phyloP scores from a whole-genome alignment of 2,329 filamentous ascomycete genomes.

The Cordyceps cicadae region DNA sequence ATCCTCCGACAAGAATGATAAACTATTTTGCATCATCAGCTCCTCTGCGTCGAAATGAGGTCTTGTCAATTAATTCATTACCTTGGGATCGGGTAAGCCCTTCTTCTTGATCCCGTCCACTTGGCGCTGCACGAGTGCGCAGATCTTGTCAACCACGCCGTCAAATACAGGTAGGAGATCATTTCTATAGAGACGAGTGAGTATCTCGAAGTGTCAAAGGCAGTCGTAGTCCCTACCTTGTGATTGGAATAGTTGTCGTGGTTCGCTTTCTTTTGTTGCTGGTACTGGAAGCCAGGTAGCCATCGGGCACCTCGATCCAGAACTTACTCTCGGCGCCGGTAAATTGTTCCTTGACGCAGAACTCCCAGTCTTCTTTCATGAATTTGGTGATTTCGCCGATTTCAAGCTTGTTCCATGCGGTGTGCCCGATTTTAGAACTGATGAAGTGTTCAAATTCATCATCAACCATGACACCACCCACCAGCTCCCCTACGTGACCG shows the following conservation, averaged over 20 bases:
- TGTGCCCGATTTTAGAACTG: constrained; percentile 13
- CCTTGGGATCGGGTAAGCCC: background rate
- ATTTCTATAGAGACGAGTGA: constrained; percentile 2
- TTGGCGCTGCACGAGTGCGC: constrained; percentile 20
- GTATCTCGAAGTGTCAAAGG: background rate
- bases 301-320: constrained; percentile 16
- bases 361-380: constrained; percentile 19
- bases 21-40: constrained; percentile 19
- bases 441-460: constrained; percentile 26
- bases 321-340: constrained; percentile 13
- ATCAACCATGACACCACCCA: constrained; percentile 33
- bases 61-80: background rate
- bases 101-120: background rate
- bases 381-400: constrained; percentile 2
- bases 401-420: constrained; percentile 4
- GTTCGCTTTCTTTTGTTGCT: background rate
- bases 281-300: background rate
- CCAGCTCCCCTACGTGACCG: constrained; percentile 26
- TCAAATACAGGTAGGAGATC: constrained; percentile 20
- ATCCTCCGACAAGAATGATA: constrained; percentile 31
- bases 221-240: background rate
- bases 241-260: background rate
- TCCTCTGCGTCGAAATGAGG: background rate
- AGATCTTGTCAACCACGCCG: constrained; percentile 17
- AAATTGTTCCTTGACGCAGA: constrained; percentile 19